phyloP scores from a whole-genome alignment of 371 early-diverging fungal genomes.

The Mucor circinelloides region DNA sequence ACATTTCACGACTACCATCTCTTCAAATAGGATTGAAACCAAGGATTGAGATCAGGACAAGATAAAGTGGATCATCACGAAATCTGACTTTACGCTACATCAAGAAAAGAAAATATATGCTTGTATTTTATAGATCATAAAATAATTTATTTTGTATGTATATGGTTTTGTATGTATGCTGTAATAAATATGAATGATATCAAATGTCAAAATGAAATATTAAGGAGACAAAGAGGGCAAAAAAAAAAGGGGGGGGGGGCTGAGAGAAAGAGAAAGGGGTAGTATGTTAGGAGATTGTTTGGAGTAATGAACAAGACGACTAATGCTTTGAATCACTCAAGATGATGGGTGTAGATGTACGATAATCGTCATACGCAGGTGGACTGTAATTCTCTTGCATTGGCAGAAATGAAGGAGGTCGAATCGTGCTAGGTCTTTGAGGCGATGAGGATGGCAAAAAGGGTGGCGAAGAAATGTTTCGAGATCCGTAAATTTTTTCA shows the following conservation, averaged over 20 bases:
- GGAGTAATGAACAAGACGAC: neutral
- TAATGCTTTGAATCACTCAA: neutral
- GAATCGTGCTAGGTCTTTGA: constrained; percentile 9
- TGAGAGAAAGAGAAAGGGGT: neutral
- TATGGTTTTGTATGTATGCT: neutral
- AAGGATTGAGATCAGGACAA: neutral
- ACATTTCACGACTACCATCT: neutral
- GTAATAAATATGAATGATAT: neutral
- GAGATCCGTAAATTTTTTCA: constrained; percentile 24
- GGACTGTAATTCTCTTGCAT: constrained; percentile 23
- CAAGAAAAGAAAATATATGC: no score
- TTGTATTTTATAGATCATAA: neutral
- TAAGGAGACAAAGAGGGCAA: neutral
- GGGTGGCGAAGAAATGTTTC: constrained; percentile 18
- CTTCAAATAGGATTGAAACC: neutral
- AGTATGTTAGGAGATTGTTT: neutral
- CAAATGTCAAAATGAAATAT: constrained; percentile 1
- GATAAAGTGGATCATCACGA: no score
- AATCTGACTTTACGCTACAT: no score
- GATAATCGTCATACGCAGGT: constrained; percentile 11
- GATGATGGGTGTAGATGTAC: neutral
- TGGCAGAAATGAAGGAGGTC: constrained; percentile 27
- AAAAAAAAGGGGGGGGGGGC: neutral
- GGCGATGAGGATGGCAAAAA: neutral
- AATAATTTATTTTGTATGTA: neutral